These are phyloP conservation scores for Corchorus capsularis DNA, from an alignment of 345 rosid species.

Conservation along the genomic window DNA sequence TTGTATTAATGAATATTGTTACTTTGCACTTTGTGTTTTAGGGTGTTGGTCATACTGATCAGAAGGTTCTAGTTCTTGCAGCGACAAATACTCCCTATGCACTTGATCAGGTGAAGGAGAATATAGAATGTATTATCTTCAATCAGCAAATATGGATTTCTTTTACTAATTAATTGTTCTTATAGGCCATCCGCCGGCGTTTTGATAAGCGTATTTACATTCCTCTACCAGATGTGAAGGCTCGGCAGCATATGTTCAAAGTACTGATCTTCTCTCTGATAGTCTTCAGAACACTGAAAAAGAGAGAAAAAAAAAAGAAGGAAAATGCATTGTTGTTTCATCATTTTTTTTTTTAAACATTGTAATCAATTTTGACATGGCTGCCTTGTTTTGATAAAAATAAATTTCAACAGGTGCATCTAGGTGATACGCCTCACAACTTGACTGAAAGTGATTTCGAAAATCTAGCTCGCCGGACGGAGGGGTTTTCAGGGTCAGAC, in stretches of 20 bases:
- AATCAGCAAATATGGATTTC: slow-evolving; percentile 1
- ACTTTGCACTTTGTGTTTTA: slow-evolving; percentile 27
- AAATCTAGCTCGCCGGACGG: slow-evolving; percentile 58
- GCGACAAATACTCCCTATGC: slow-evolving; percentile 88
- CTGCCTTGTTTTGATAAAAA: slow-evolving; percentile 13
- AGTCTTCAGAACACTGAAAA: not conserved
- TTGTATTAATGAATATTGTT: not conserved
- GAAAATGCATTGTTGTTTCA: not conserved
- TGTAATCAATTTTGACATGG: not conserved
- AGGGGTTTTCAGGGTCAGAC: slow-evolving; percentile 87
- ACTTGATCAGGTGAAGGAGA: slow-evolving; percentile 64
- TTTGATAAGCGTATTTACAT: slow-evolving; percentile 87
- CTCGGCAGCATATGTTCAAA: slow-evolving; percentile 81
- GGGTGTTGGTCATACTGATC: slow-evolving; percentile 82
- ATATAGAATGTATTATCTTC: slow-evolving; percentile 18
- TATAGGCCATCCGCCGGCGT: slow-evolving; percentile 78
- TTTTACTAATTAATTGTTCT: slow-evolving; percentile 28
- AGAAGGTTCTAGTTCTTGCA: slow-evolving; percentile 83
- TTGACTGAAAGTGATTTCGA: slow-evolving; percentile 76
- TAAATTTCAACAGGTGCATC: slow-evolving; percentile 57
- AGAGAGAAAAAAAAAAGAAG: not conserved
- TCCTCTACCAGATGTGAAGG: slow-evolving; percentile 81
- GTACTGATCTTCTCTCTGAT: slow-evolving; percentile 31
- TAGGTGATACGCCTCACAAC: slow-evolving; percentile 82
- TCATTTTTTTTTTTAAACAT: slow-evolving; percentile 5